Evolutionary conservation across 208 protist genomes (phyloP), one percentile per base, ranked within the genome.

Genomic region (Balamuthia mandrillaris): DNA sequence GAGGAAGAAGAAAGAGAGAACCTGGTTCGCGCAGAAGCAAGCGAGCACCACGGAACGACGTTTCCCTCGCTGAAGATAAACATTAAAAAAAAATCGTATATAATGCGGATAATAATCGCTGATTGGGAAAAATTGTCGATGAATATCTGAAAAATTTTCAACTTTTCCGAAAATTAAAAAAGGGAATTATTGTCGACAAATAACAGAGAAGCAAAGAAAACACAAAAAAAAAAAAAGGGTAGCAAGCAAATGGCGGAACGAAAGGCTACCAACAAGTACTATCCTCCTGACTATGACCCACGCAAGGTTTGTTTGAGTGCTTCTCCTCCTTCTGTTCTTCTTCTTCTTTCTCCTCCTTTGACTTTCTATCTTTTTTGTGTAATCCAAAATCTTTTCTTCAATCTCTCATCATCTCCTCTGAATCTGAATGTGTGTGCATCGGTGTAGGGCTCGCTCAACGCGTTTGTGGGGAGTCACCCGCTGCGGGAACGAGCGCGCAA

Each of bases 191-290:
- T n/a, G n/a, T n/a, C n/a, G n/a, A n/a, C n/a, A n/a, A n/a, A n/a
- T n/a, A n/a, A n/a, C n/a, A n/a, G n/a, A n/a, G n/a, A n/a, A n/a
- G n/a, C n/a, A n/a, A n/a, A n/a, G n/a, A n/a, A 56, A 56, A 56
- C 18, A 56, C 18, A 70, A 14, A 70, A 14, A 18, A 70, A 70
- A 70, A 14, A 27, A 27, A 29, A 70, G 18, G 61, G 27, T 27
- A 47, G 35, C 12, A 54, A 49, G 4, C 82, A 56, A 12, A 91
- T 91, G 91, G 81, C 88, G 12, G 91, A 94, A 31, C 65, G 91
- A 16, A 90, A 83, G 65, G 83, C 79, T n/a, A 86, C 44, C 2
- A 91, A 94, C 47, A 94, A 93, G 70, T 94, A 94, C 51, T 93
- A 93, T 33, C 92, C 92, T 54, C 91, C 91, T 18, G 90, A 94